Base-by-base conservation (phyloP, 495 filamentous ascomycete species). In the Penicillium paxilli region DNA sequence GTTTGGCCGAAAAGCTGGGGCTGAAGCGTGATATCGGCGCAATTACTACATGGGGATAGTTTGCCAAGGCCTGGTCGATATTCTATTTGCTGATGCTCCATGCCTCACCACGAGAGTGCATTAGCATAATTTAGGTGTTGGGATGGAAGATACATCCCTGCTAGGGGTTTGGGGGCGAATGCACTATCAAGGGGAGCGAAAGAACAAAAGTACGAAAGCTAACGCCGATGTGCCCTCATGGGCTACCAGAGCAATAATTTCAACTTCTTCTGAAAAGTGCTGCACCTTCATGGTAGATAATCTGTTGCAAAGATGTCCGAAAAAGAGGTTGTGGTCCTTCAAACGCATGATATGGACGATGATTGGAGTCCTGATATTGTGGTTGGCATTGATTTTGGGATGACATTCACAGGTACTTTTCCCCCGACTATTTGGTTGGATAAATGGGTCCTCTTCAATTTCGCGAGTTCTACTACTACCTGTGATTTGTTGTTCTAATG, bases 321-420 rank as follows among this genome's bases (percentile, higher is more conserved):
- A 19, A 64, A 64, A 33, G 60, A 67, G 38, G 58, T 59, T 20
- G 33, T 67, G 12, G 14, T 50, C n/a, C 23, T 40, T 10, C 32
- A 47, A 17, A 6, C 44, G 17, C 23, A 44, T 7, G 25, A 20
- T 5, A 4, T 52, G 35, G 35, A 26, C 21, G 45, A 54, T 32
- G 24, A 25, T 37, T 59, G 55, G 54, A 47, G 14, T 17, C 79
- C 82, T 17, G 82, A 85, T 57, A 78, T 86, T 54, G 62, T 84
- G 11, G 74, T 86, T 22, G 81, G 81, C 14, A 67, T 87, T 45
- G 84, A 87, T 56, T 71, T 86, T 51, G 84, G 83, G 2, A 85
- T 84, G 69, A 86, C 84, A 21, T 85, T 74, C 50, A 83, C 81
- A 49, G 81, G 81, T 80, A 71, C 50, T 68, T n/a, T n/a, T 44